Evolutionary conservation across 2,329 filamentous ascomycete genomes (phyloP).

Genomic region (Pseudogymnoascus sp.): DNA sequence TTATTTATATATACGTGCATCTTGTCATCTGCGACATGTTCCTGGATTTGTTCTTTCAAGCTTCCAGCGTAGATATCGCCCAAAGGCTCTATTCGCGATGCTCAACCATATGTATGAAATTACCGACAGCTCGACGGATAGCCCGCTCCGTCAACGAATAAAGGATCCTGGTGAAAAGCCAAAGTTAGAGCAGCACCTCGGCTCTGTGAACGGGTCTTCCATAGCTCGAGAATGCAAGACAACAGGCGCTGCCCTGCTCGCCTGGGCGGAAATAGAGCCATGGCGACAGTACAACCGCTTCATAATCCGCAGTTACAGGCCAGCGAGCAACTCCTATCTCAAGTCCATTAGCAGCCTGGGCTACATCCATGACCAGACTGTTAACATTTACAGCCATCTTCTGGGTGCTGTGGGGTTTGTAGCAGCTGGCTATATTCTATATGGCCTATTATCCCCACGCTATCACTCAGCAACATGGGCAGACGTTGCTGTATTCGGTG

Average conservation of each 20-base stretch:
- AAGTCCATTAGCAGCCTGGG: slow-evolving; percentile 3
- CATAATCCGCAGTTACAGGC: background rate
- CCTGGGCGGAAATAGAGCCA: background rate
- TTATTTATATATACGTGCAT: background rate
- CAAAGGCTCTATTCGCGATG: background rate
- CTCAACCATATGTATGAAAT: slow-evolving; percentile 3
- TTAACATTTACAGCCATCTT: slow-evolving; percentile 6
- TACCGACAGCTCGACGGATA: background rate
- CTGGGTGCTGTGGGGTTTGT: background rate
- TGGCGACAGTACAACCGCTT: slow-evolving; percentile 8
- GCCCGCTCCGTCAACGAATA: background rate
- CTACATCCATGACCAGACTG: background rate
- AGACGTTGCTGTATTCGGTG: background rate
- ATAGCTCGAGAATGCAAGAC: background rate
- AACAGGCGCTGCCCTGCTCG: background rate
- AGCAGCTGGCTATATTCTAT: background rate
- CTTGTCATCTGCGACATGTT: background rate
- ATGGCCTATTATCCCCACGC: background rate
- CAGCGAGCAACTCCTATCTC: background rate
- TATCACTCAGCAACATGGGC: background rate
- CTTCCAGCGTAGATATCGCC: background rate
- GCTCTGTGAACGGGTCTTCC: background rate
- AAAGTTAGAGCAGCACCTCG: background rate
- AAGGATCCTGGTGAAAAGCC: background rate
- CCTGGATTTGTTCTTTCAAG: background rate